Evolutionary conservation across 129 eudicot species (phyloP).

Genomic region (Erigeron canadensis): DNA sequence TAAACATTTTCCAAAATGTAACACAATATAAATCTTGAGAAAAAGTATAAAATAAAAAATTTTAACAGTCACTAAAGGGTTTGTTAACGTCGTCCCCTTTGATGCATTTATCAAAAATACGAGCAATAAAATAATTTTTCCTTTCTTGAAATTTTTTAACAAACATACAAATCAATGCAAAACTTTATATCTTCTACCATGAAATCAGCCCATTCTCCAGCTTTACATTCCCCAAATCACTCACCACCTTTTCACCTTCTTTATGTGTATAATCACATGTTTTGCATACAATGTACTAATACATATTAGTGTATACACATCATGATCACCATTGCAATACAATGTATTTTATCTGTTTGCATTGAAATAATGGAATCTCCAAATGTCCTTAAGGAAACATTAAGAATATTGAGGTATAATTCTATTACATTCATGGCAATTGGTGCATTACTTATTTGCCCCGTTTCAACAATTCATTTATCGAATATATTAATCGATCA

Average conservation of each 20-base stretch:
- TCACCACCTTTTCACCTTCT: conserved; percentile 31
- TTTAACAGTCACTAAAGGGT: too few relatives aligned
- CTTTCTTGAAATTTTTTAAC: neutral
- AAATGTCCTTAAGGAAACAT: conserved; percentile 38
- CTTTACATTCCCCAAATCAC: conserved; percentile 8
- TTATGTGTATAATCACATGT: conserved; percentile 14
- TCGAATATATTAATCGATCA: conserved; percentile 61
- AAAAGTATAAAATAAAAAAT: too few relatives aligned
- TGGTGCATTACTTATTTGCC: conserved; percentile 53
- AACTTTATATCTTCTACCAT: conserved; percentile 18
- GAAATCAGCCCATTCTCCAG: conserved; percentile 13
- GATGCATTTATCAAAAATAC: too few relatives aligned
- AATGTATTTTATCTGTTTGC: neutral
- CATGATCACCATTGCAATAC: conserved; percentile 9
- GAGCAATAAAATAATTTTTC: too few relatives aligned
- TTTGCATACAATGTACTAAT: neutral
- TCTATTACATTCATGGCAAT: conserved; percentile 48
- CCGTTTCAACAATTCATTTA: conserved; percentile 61
- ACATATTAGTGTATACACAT: neutral
- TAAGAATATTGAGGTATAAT: conserved; percentile 59
- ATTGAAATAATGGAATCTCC: conserved; percentile 5
- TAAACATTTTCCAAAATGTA: too few relatives aligned
- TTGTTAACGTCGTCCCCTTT: too few relatives aligned
- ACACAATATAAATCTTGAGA: too few relatives aligned
- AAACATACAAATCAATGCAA: neutral